phyloP scores from a whole-genome alignment of 2,329 filamentous ascomycete genomes.

The Grosmannia clavigera region DNA sequence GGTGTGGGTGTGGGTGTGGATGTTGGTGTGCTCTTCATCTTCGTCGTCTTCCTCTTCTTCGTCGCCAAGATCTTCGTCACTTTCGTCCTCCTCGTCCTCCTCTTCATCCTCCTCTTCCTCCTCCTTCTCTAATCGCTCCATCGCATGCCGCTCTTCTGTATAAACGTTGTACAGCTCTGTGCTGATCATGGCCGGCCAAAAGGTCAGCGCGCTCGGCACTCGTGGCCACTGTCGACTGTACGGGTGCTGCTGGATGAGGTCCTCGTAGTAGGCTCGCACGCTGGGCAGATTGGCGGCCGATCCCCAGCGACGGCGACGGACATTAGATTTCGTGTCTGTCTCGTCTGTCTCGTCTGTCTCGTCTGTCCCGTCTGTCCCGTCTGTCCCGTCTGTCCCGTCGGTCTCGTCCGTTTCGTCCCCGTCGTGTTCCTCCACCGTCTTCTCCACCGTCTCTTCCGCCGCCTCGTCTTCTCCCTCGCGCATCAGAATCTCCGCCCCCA shows the following conservation, averaged over 20 bases:
- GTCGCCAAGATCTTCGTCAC: slow-evolving; percentile 13
- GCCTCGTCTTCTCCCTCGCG: slow-evolving; percentile 33
- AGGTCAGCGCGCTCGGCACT: slow-evolving; percentile 54
- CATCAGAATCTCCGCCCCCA: slow-evolving; percentile 76
- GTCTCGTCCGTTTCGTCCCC: background rate
- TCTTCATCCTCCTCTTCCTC: slow-evolving; percentile 13
- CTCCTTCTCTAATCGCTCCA: slow-evolving; percentile 23
- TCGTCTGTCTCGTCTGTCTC: slow-evolving; percentile 7
- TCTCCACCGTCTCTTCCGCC: background rate
- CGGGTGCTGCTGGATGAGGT: slow-evolving; percentile 64
- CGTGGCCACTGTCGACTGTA: slow-evolving; percentile 49
- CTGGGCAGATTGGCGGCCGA: slow-evolving; percentile 30
- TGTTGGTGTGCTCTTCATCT: background rate
- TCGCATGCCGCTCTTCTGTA: slow-evolving; percentile 38
- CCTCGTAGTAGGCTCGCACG: slow-evolving; percentile 56
- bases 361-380: slow-evolving; percentile 1
- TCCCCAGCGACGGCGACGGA: slow-evolving; percentile 25
- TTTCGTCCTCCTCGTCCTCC: slow-evolving; percentile 13
- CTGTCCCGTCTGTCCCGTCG: too few relatives aligned
- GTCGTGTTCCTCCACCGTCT: background rate
- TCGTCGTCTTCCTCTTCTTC: background rate
- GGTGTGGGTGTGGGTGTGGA: too few relatives aligned
- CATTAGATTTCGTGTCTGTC: background rate
- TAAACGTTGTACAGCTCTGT: slow-evolving; percentile 70
- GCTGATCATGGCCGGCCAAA: slow-evolving; percentile 70